phyloP scores from a whole-genome alignment of 2,329 filamentous ascomycete genomes.

The Gaeumannomyces tritici region DNA sequence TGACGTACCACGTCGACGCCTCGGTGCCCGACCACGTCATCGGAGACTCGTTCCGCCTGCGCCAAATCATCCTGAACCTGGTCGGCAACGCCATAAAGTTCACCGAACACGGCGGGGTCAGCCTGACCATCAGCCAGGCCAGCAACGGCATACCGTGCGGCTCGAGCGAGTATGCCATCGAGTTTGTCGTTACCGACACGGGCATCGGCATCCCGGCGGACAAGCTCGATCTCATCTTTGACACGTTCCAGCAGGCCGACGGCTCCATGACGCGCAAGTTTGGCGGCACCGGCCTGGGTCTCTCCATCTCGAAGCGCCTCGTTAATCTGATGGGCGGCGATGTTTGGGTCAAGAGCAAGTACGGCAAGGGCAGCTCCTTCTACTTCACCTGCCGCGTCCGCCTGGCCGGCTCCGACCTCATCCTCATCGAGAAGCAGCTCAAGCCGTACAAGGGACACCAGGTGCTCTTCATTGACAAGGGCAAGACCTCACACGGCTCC shows the following conservation, averaged over 20 bases:
- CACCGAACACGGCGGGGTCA: slow-evolving; percentile 92
- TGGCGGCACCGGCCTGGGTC: slow-evolving; percentile 83
- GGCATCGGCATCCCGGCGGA: slow-evolving; percentile 94
- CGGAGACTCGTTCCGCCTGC: slow-evolving; percentile 89
- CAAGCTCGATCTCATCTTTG: slow-evolving; percentile 94
- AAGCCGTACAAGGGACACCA: slow-evolving; percentile 87
- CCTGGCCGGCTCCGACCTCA: slow-evolving; percentile 69
- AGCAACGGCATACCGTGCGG: slow-evolving; percentile 44
- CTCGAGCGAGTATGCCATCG: slow-evolving; percentile 77
- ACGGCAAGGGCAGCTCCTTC: slow-evolving; percentile 86
- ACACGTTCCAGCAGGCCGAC: slow-evolving; percentile 97
- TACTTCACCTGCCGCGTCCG: slow-evolving; percentile 93
- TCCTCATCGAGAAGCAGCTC: slow-evolving; percentile 71
- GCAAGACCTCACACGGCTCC: slow-evolving; percentile 66
- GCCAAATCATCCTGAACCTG: slow-evolving; percentile 93
- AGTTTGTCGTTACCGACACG: slow-evolving; percentile 92
- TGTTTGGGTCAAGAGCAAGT: slow-evolving; percentile 90
- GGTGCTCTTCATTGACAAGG: slow-evolving; percentile 90
- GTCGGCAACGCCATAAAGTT: slow-evolving; percentile 99
- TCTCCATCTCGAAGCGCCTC: slow-evolving; percentile 90
- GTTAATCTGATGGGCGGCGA: slow-evolving; percentile 95
- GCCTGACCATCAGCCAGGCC: slow-evolving; percentile 74
- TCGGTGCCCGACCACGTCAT: slow-evolving; percentile 92
- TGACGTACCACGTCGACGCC: slow-evolving; percentile 89
- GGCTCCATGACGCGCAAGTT: slow-evolving; percentile 95